Conservation (phyloP, 805 yeast genomes). For the Kuraishia cidri region DNA sequence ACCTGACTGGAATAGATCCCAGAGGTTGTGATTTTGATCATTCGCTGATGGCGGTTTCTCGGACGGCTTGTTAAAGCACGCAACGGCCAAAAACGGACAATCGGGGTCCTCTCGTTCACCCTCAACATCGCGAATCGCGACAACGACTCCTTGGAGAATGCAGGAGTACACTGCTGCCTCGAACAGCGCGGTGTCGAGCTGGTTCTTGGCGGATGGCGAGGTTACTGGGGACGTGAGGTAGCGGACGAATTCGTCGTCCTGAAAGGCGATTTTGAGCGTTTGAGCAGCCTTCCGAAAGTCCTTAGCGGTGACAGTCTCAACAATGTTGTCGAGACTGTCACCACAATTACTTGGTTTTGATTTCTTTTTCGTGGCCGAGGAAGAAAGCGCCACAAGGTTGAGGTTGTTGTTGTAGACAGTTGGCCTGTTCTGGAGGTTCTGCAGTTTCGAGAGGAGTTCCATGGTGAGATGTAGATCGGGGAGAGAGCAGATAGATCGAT, state of each 20-base stretch:
- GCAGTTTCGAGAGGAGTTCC: slow-evolving; percentile 1
- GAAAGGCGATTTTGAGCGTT: slow-evolving; percentile 43
- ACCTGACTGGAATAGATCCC: slow-evolving; percentile 18
- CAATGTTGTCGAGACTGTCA: too few species aligned
- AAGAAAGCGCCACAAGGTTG: too few species aligned
- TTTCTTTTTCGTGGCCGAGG: too few species aligned
- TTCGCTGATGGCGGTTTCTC: neutral
- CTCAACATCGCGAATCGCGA: slow-evolving; percentile 37
- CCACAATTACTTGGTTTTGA: too few species aligned
- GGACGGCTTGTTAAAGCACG: slow-evolving; percentile 33
- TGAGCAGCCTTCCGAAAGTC: slow-evolving; percentile 49
- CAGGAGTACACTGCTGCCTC: slow-evolving; percentile 46
- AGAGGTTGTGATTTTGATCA: slow-evolving; percentile 6
- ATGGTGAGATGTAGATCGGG: neutral
- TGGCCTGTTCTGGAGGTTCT: neutral
- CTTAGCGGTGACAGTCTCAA: slow-evolving; percentile 14
- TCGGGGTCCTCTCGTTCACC: slow-evolving; percentile 24
- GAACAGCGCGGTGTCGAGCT: slow-evolving; percentile 39
- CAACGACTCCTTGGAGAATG: slow-evolving; percentile 38
- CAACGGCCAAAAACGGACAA: slow-evolving; percentile 43
- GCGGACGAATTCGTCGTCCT: slow-evolving; percentile 43
- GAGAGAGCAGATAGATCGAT: too few species aligned
- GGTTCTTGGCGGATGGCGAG: slow-evolving; percentile 24
- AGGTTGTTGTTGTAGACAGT: slow-evolving; percentile 1
- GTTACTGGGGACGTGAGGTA: slow-evolving; percentile 35